Evolutionary conservation across 139 green algal genomes (phyloP).

Genomic region (Closterium sp.): DNA sequence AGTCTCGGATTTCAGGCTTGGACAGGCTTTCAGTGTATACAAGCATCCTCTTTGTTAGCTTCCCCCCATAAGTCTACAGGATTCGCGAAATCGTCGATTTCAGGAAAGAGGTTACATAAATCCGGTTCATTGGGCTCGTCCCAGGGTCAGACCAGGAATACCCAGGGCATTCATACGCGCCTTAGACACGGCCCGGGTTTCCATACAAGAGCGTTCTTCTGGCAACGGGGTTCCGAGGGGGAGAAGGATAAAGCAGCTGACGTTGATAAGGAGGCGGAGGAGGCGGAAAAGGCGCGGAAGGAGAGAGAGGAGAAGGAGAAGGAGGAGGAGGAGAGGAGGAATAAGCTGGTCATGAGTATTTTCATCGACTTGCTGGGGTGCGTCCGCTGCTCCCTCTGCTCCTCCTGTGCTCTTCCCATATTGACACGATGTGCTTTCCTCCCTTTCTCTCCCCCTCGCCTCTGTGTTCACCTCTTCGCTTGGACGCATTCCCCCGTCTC

Average conservation of each 20-base stretch:
- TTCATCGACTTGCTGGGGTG: background rate
- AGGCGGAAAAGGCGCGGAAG: background rate
- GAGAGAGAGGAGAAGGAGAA: background rate
- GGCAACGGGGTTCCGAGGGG: background rate
- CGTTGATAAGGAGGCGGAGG: background rate
- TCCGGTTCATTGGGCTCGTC: background rate
- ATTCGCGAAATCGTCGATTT: background rate
- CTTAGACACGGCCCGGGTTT: background rate
- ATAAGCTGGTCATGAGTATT: background rate
- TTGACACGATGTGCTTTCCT: too few relatives aligned
- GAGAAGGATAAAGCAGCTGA: background rate
- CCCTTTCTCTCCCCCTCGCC: background rate
- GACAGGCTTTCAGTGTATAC: background rate
- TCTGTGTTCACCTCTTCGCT: background rate
- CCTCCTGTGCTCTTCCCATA: background rate
- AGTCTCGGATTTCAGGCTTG: background rate
- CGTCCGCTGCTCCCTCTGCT: background rate
- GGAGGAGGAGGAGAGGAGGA: background rate
- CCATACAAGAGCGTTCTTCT: background rate
- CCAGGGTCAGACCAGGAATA: background rate
- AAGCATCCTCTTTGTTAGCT: background rate
- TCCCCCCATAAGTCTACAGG: background rate
- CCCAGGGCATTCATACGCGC: background rate
- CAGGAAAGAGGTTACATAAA: background rate
- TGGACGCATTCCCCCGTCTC: background rate